phyloP scores from a whole-genome alignment of 208 protist species.

The Leishmania lainsoni region DNA sequence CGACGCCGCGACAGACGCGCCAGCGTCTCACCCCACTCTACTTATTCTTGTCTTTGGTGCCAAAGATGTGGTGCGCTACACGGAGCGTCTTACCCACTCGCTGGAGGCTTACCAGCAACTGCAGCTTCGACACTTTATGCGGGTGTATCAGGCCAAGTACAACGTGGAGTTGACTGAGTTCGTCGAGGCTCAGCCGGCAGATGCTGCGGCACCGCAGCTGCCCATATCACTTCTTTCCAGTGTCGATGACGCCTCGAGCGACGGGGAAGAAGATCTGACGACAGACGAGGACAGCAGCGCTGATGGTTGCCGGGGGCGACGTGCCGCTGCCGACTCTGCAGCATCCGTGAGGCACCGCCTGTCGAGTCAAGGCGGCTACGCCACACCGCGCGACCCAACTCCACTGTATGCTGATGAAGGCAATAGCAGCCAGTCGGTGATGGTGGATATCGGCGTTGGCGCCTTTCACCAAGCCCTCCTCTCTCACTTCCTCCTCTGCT shows the following conservation, averaged over 20 bases:
- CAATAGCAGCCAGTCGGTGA: not conserved
- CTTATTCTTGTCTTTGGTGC: constrained; percentile 50
- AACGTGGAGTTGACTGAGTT: constrained; percentile 34
- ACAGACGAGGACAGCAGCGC: not conserved
- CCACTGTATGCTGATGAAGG: constrained; percentile 8
- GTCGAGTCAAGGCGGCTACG: not conserved
- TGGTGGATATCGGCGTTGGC: constrained; percentile 4
- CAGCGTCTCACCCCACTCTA: constrained; percentile 22
- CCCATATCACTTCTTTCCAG: not conserved
- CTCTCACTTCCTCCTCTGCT: constrained; percentile 29
- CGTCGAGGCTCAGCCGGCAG: not conserved
- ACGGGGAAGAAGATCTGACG: constrained; percentile 3
- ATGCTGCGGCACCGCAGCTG: not conserved
- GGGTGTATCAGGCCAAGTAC: constrained; percentile 51
- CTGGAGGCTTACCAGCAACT: constrained; percentile 55
- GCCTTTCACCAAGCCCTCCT: constrained; percentile 50
- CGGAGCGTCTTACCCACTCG: constrained; percentile 59
- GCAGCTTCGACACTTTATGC: constrained; percentile 66
- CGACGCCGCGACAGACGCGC: not conserved
- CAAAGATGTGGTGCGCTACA: constrained; percentile 43
- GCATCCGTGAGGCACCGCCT: not conserved
- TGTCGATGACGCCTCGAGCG: constrained; percentile 12
- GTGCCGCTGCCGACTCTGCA: not conserved
- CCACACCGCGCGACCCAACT: not conserved
- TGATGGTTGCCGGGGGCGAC: not conserved